A percentile compares a stretch with the other conserved stretches of the same genome.
These are phyloP conservation scores for Claviceps sp. DNA, from an alignment of 2,329 filamentous ascomycete species.

Conservation along the genomic window DNA sequence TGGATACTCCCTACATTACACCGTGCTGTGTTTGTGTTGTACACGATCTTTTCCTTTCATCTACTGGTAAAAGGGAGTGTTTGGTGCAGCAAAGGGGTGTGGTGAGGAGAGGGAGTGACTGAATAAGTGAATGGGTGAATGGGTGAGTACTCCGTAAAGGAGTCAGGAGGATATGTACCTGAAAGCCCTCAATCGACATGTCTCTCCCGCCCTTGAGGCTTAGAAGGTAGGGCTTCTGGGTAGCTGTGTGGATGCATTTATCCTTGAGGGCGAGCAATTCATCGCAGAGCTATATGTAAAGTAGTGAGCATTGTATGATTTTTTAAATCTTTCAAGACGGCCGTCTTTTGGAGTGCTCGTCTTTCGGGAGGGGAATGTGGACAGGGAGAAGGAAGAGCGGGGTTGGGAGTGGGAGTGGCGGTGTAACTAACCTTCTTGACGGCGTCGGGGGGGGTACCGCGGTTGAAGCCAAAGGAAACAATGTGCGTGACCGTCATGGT, in stretches of 20 bases:
- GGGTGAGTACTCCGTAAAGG: neutral
- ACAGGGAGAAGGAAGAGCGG: neutral
- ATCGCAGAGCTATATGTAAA: slow-evolving; percentile 15
- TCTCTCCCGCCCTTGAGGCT: slow-evolving; percentile 45
- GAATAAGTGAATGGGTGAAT: neutral
- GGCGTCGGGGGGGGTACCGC: neutral
- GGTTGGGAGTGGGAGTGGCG: too few relatives aligned
- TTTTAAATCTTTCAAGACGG: too few relatives aligned
- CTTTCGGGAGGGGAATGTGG: too few relatives aligned
- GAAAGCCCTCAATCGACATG: slow-evolving; percentile 45
- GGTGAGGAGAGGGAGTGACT: neutral
- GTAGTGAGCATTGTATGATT: too few relatives aligned
- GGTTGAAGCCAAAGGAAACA: slow-evolving; percentile 5
- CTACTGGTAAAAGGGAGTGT: too few relatives aligned
- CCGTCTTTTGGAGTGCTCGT: too few relatives aligned
- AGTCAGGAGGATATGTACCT: slow-evolving; percentile 27
- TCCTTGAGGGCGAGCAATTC: slow-evolving; percentile 36
- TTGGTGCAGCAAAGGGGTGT: neutral
- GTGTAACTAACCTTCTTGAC: slow-evolving; percentile 2
- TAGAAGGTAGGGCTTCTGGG: slow-evolving; percentile 46
- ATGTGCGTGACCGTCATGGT: slow-evolving; percentile 5
- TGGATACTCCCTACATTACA: neutral
- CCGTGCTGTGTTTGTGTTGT: too few relatives aligned
- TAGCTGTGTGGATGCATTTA: slow-evolving; percentile 47
- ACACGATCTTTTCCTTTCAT: neutral